A percentile compares a stretch with the other conserved stretches of the same genome.
Conservation (phyloP, 345 rosid species). For the thale cress (Arabidopsis thaliana) region TAIR10.1 NC_003070.9:21461001-21461500, state of each 20-base stretch:
- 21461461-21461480: constrained; percentile 52
- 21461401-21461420: constrained; percentile 57
- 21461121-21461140: constrained; percentile 51
- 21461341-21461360: constrained; percentile 66
- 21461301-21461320: constrained; percentile 52
- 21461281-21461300: constrained; percentile 49
- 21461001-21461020: background rate
- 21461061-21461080: background rate
- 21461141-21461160: constrained; percentile 53
- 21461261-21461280: constrained; percentile 33
- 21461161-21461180: constrained; percentile 32
- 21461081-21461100: constrained; percentile 54
- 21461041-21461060: background rate
- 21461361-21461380: constrained; percentile 51
- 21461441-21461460: constrained; percentile 62
- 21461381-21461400: constrained; percentile 63
- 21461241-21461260: constrained; percentile 42
- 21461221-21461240: constrained; percentile 41
- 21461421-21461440: constrained; percentile 56
- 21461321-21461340: constrained; percentile 82
- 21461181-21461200: constrained; percentile 38
- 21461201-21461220: constrained; percentile 22
- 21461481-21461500: constrained; percentile 61
- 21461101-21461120: constrained; percentile 77
- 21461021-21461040: background rate